A percentile compares a stretch with the other conserved stretches of the same genome.
Conservation (phyloP, 495 filamentous ascomycete species). For the Recurvomyces mirabilis region DNA sequence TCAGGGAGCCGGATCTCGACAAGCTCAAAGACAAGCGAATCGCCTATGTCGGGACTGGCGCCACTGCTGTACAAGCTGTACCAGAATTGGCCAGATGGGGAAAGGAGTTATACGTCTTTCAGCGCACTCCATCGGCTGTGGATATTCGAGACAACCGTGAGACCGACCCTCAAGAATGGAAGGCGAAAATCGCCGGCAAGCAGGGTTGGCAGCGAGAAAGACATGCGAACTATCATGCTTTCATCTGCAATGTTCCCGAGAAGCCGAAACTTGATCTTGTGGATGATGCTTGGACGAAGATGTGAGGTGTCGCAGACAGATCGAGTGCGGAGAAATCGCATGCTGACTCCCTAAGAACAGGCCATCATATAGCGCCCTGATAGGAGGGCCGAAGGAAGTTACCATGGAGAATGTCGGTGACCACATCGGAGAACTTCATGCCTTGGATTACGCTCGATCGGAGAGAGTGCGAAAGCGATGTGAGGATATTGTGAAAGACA, state of each 20-base stretch:
- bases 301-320: too few relatives aligned
- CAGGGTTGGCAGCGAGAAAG: conserved; percentile 24
- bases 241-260: conserved; percentile 21
- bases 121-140: conserved; percentile 45
- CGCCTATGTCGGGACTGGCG: conserved; percentile 45
- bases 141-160: conserved; percentile 36
- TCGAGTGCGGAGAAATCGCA: neutral
- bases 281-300: conserved; percentile 11
- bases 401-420: conserved; percentile 31
- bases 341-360: neutral
- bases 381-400: conserved; percentile 33
- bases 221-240: conserved; percentile 20
- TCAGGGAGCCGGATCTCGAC: conserved; percentile 33
- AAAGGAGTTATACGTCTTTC: conserved; percentile 44
- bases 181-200: conserved; percentile 37
- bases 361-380: conserved; percentile 33
- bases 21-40: conserved; percentile 41
- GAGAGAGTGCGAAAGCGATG: conserved; percentile 25
- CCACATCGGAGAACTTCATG: conserved; percentile 22
- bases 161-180: conserved; percentile 39
- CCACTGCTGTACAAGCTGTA: conserved; percentile 43
- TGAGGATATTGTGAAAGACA: conserved; percentile 27
- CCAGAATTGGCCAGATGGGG: conserved; percentile 40
- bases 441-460: conserved; percentile 19
- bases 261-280: conserved; percentile 25